These are phyloP conservation scores for Trametes meyenii DNA, from an alignment of 768 basidiomycete genomes.

Conservation along the genomic window DNA sequence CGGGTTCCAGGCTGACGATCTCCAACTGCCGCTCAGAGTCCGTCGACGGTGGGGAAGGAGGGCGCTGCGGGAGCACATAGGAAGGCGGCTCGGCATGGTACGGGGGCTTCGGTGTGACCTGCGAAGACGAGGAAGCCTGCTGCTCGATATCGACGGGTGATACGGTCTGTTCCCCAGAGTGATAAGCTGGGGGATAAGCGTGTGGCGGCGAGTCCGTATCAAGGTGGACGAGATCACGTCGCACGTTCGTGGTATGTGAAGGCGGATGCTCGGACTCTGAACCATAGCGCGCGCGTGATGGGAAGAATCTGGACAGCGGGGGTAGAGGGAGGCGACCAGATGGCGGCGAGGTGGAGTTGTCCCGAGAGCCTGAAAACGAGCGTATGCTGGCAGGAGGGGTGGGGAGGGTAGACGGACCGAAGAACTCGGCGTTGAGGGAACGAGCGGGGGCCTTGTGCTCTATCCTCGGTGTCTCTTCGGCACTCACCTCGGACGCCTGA, in stretches of 20 bases:
- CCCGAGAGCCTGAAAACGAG: constrained; percentile 30
- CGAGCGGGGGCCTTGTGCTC: constrained; percentile 24
- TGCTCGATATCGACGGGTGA: constrained; percentile 13
- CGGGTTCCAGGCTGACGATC: constrained; percentile 10
- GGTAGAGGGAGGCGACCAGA: constrained; percentile 33
- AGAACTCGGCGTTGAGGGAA: constrained; percentile 34
- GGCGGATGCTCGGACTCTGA: constrained; percentile 24
- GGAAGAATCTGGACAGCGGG: constrained; percentile 39
- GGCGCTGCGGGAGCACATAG: constrained; percentile 11
- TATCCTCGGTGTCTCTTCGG: constrained; percentile 28
- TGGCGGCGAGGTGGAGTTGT: constrained; percentile 28
- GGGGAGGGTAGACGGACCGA: constrained; percentile 25
- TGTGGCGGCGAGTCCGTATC: constrained; percentile 13
- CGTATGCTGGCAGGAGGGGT: constrained; percentile 31
- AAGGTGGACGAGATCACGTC: constrained; percentile 21
- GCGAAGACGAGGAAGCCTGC: neutral
- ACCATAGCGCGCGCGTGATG: constrained; percentile 42
- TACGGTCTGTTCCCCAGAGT: constrained; percentile 13
- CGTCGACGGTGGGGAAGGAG: constrained; percentile 19
- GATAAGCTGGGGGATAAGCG: constrained; percentile 3
- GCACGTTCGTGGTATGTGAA: constrained; percentile 23
- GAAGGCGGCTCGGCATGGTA: constrained; percentile 3
- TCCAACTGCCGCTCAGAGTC: constrained; percentile 11
- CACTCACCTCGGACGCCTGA: constrained; percentile 16
- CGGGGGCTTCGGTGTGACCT: constrained; percentile 11